Evolutionary conservation across 495 filamentous ascomycete species (phyloP).

Genomic region (Daldinia bambusicola): DNA sequence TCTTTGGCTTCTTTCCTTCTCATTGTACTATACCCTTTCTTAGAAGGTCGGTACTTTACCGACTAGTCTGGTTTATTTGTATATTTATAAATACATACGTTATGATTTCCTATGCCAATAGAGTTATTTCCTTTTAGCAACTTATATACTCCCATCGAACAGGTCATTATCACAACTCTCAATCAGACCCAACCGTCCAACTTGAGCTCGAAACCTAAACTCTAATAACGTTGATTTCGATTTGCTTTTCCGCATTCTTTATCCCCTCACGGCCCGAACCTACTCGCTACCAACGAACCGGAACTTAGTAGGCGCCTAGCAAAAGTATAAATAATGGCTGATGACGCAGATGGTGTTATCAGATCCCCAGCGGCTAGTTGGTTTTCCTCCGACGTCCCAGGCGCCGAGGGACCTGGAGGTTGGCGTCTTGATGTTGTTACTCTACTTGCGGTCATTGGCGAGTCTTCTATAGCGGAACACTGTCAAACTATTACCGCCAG

Average conservation of each 20-base stretch:
- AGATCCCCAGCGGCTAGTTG: constrained; percentile 37
- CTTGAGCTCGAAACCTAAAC: background rate
- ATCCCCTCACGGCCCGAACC: background rate
- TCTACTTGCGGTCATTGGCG: constrained; percentile 71
- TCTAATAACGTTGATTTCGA: background rate
- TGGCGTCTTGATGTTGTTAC: constrained; percentile 71
- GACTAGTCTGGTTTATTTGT: background rate
- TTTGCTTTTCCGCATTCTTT: constrained; percentile 19
- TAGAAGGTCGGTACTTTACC: background rate
- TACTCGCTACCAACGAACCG: background rate
- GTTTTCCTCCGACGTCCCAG: constrained; percentile 52
- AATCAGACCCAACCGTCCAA: constrained; percentile 18
- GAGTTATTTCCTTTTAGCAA: background rate
- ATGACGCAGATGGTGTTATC: constrained; percentile 13
- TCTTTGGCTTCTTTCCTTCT: constrained; percentile 7
- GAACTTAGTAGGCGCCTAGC: background rate
- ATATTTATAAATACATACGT: background rate
- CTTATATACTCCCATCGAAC: background rate
- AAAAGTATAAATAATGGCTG: constrained; percentile 34
- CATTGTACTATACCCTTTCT: background rate
- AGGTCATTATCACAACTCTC: constrained; percentile 6
- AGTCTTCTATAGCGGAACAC: constrained; percentile 66
- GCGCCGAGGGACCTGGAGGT: constrained; percentile 47
- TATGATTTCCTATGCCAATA: background rate
- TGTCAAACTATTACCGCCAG: constrained; percentile 67